Conservation (phyloP, 2,329 filamentous ascomycete genomes). For the Penicillium sp. region DNA sequence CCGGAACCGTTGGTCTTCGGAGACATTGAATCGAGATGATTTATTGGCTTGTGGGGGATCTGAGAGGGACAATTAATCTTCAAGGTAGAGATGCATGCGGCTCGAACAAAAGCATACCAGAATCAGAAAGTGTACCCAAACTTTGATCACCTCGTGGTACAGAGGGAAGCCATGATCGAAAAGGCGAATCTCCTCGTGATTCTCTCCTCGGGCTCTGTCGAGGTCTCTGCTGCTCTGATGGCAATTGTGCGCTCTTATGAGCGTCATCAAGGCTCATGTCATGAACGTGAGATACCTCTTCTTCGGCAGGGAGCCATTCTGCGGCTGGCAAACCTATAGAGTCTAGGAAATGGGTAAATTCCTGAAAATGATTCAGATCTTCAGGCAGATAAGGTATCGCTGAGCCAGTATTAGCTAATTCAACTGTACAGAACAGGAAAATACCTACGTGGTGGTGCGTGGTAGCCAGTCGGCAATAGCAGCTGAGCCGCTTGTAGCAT, state of each 20-base stretch:
- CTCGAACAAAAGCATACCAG: conserved; percentile 17
- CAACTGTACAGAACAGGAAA: background rate
- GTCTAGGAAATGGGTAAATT: conserved; percentile 35
- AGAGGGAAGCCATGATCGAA: conserved; percentile 32
- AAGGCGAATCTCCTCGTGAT: conserved; percentile 30
- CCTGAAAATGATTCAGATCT: conserved; percentile 33
- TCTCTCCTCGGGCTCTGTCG: conserved; percentile 18
- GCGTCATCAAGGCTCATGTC: conserved; percentile 20
- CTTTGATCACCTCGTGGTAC: conserved; percentile 31
- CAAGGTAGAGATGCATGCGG: background rate
- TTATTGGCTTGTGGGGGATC: conserved; percentile 26
- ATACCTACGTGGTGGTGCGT: conserved; percentile 17
- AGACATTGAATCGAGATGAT: conserved; percentile 23
- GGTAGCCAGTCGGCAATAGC: conserved; percentile 29
- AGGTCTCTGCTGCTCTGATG: conserved; percentile 20
- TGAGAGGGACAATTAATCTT: conserved; percentile 4
- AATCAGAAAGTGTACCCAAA: conserved; percentile 29
- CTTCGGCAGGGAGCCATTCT: conserved; percentile 30
- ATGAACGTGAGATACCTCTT: conserved; percentile 24
- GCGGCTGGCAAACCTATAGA: conserved; percentile 30
- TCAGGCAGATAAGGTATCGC: conserved; percentile 30
- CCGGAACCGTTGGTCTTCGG: conserved; percentile 27
- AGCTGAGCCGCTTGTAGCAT: conserved; percentile 38
- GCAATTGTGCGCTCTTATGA: conserved; percentile 15
- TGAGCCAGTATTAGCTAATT: conserved; percentile 10